These are phyloP conservation scores for Saitoella complicata DNA, from an alignment of 805 yeast genomes.

Conservation along the genomic window DNA sequence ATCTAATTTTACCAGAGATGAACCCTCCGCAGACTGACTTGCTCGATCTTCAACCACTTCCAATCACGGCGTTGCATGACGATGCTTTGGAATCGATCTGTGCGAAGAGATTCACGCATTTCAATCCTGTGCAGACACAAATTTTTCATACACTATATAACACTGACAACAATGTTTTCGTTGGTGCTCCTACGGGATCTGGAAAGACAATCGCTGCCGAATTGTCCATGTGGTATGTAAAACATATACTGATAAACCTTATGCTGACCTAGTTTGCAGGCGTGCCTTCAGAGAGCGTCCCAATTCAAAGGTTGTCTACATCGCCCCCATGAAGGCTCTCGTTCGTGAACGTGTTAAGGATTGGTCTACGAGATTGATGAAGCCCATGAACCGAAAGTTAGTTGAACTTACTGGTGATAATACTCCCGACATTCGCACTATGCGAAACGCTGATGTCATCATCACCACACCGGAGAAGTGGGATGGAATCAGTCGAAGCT, in stretches of 20 bases:
- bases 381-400: slow-evolving; percentile 31
- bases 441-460: slow-evolving; percentile 54
- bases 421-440: slow-evolving; percentile 50
- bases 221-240: slow-evolving; percentile 68
- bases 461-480: slow-evolving; percentile 78
- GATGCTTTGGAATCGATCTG: slow-evolving; percentile 53
- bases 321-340: slow-evolving; percentile 81
- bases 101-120: slow-evolving; percentile 51
- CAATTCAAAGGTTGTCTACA: slow-evolving; percentile 44
- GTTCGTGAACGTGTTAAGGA: slow-evolving; percentile 74
- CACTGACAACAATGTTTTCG: slow-evolving; percentile 60
- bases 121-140: slow-evolving; percentile 99
- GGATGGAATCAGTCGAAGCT: slow-evolving; percentile 74
- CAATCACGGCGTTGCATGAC: slow-evolving; percentile 63
- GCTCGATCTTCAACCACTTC: slow-evolving; percentile 69
- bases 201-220: slow-evolving; percentile 98
- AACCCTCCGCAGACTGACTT: slow-evolving; percentile 75
- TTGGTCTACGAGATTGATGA: slow-evolving; percentile 43
- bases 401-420: slow-evolving; percentile 78
- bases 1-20: slow-evolving; percentile 72
- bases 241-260: too few species aligned
- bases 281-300: slow-evolving; percentile 73
- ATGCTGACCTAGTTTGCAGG: not conserved
- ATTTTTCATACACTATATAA: slow-evolving; percentile 78
- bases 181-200: slow-evolving; percentile 97